Conservation (phyloP, 225 moss, liverwort and hornwort genomes). For the Pseudisothecium myosuroides region DNA sequence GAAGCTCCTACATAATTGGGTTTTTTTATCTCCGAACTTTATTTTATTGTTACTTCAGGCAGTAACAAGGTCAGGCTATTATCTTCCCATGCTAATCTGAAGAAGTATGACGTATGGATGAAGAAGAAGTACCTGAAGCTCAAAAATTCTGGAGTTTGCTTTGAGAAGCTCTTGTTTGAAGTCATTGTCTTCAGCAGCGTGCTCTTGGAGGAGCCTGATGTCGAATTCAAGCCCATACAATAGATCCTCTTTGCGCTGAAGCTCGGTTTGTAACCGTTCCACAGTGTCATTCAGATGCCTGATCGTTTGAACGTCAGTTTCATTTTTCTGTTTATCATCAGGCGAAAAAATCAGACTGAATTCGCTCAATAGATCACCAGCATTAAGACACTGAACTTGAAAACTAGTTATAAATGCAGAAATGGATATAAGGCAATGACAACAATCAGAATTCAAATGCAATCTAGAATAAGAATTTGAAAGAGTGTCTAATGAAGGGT, state of each 20-base stretch:
- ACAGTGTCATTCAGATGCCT: not conserved
- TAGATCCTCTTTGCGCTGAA: conserved; percentile 16
- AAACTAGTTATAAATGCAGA: not conserved
- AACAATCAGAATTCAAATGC: not conserved
- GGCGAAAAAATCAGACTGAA: not conserved
- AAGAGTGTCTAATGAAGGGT: not conserved
- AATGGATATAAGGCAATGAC: not conserved
- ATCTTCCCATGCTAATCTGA: not conserved
- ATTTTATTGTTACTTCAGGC: not conserved
- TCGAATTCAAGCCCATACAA: conserved; percentile 33
- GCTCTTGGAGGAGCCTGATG: conserved; percentile 28
- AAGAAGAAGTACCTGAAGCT: conserved; percentile 10
- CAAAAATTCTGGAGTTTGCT: conserved; percentile 6
- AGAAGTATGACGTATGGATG: not conserved
- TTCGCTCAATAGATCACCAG: not conserved
- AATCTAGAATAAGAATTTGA: not conserved
- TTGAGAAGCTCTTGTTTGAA: conserved; percentile 22
- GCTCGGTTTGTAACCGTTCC: conserved; percentile 14
- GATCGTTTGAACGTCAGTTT: not conserved
- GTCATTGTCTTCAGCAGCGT: conserved; percentile 16
- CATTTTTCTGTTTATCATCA: conserved; percentile 2
- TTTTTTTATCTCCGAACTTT: not conserved
- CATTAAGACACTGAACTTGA: not conserved
- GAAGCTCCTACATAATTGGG: not conserved
- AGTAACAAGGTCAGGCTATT: not conserved